Evolutionary conservation across 2,329 filamentous ascomycete genomes (phyloP).

Genomic region (Dendryphion nanum): DNA sequence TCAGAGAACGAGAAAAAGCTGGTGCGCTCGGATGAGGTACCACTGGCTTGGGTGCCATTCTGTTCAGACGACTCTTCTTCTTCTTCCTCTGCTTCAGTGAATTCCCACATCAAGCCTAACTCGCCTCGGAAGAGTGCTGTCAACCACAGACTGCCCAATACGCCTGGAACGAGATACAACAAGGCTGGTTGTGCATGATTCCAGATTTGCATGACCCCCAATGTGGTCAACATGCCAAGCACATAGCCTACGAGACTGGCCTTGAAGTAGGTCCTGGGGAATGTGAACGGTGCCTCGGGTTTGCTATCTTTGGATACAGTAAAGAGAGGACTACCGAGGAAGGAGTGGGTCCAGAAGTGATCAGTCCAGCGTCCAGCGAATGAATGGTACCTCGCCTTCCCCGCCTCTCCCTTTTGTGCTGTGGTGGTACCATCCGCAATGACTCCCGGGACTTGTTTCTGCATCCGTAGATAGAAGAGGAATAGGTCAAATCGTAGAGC

Average conservation of each 20-base stretch:
- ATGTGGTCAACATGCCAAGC: slow-evolving; percentile 71
- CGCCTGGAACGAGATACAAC: slow-evolving; percentile 86
- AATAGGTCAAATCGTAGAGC: slow-evolving; percentile 91
- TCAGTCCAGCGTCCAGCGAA: slow-evolving; percentile 78
- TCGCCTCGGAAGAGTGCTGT: slow-evolving; percentile 73
- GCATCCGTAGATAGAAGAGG: slow-evolving; percentile 72
- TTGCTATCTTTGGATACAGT: slow-evolving; percentile 7
- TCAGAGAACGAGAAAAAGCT: slow-evolving; percentile 29
- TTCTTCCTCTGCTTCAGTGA: slow-evolving; percentile 63
- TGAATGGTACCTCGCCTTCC: slow-evolving; percentile 43
- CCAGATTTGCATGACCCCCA: slow-evolving; percentile 74
- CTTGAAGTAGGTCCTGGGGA: slow-evolving; percentile 83
- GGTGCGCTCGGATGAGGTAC: slow-evolving; percentile 7
- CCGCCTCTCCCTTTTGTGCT: slow-evolving; percentile 1
- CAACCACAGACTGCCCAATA: slow-evolving; percentile 71
- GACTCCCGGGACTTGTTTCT: slow-evolving; percentile 36
- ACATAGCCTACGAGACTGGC: slow-evolving; percentile 75
- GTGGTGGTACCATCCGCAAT: slow-evolving; percentile 10
- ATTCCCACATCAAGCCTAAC: slow-evolving; percentile 72
- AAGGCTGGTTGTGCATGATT: slow-evolving; percentile 85
- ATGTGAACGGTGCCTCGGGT: slow-evolving; percentile 45
- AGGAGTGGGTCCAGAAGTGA: slow-evolving; percentile 67
- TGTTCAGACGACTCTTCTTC: slow-evolving; percentile 18
- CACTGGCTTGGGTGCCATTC: slow-evolving; percentile 1
- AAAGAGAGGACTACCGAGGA: slow-evolving; percentile 29